These are phyloP conservation scores for Monilinia aucupariae DNA, from an alignment of 2,329 filamentous ascomycete species.

Conservation along the genomic window DNA sequence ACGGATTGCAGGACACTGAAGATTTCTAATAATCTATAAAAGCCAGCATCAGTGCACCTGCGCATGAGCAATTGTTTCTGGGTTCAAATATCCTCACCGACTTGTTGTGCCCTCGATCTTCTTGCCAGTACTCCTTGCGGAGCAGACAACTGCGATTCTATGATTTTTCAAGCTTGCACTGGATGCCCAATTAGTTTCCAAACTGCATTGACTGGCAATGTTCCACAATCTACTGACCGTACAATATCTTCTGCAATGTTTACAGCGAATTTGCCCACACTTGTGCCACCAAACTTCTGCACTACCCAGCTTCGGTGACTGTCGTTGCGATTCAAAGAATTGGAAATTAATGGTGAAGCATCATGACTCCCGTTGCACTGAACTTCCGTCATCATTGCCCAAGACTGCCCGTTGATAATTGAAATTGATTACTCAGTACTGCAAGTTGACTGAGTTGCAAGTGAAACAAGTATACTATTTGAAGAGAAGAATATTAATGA, in stretches of 20 bases:
- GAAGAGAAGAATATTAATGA: neutral
- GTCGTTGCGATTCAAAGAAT: constrained; percentile 32
- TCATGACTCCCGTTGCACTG: constrained; percentile 22
- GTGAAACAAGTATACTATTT: neutral
- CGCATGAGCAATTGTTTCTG: neutral
- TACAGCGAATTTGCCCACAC: constrained; percentile 85
- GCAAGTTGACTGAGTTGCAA: constrained; percentile 16
- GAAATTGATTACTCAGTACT: constrained; percentile 8
- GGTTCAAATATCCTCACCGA: constrained; percentile 53
- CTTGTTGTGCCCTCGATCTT: constrained; percentile 95
- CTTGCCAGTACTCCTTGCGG: constrained; percentile 86
- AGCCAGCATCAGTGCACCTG: constrained; percentile 1
- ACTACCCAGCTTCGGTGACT: constrained; percentile 62
- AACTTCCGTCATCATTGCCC: constrained; percentile 25
- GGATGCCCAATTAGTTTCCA: constrained; percentile 16
- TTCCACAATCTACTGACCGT: constrained; percentile 39
- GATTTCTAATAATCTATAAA: constrained; percentile 47
- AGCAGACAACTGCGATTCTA: constrained; percentile 89
- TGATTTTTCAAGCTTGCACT: constrained; percentile 60
- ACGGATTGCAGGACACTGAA: constrained; percentile 53
- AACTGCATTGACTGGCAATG: constrained; percentile 8
- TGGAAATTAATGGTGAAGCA: constrained; percentile 18
- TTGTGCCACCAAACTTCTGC: constrained; percentile 93
- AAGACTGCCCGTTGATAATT: constrained; percentile 6
- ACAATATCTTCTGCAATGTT: constrained; percentile 71